Percentiles rank a stretch among this genome's conserved stretches.
Evolutionary conservation across 768 basidiomycete species (phyloP).

Genomic region (Hericium erinaceus): DNA sequence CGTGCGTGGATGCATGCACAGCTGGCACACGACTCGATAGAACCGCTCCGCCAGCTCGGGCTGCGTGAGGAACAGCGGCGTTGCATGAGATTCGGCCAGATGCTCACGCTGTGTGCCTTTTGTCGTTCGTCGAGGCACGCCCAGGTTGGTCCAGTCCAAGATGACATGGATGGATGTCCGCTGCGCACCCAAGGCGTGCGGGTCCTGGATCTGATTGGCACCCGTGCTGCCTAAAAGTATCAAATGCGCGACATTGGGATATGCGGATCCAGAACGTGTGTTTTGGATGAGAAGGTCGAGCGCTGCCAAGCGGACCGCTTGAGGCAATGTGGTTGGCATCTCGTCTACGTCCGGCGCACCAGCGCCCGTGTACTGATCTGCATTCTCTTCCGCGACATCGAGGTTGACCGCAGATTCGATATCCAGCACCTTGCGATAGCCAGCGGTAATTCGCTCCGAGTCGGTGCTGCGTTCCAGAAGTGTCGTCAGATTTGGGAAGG

Average conservation of each 20-base stretch:
- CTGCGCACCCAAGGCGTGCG: constrained; percentile 60
- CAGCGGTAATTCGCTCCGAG: constrained; percentile 76
- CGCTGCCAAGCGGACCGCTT: constrained; percentile 66
- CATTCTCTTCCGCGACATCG: constrained; percentile 45
- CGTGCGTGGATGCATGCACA: constrained; percentile 81
- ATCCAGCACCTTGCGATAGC: constrained; percentile 61
- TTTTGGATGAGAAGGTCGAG: constrained; percentile 77
- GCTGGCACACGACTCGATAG: constrained; percentile 74
- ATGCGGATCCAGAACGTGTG: constrained; percentile 49
- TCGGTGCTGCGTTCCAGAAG: constrained; percentile 75
- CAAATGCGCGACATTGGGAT: constrained; percentile 84
- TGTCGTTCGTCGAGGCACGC: constrained; percentile 50
- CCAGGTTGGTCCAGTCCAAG: constrained; percentile 64
- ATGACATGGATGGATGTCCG: constrained; percentile 74
- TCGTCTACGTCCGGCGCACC: constrained; percentile 54
- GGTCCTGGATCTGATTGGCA: constrained; percentile 67
- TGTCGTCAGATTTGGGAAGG: constrained; percentile 65
- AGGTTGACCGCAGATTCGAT: constrained; percentile 56
- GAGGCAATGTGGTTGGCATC: constrained; percentile 38
- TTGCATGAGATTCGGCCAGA: constrained; percentile 21
- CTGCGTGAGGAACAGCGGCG: constrained; percentile 52
- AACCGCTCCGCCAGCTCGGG: constrained; percentile 81
- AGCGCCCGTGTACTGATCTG: constrained; percentile 61
- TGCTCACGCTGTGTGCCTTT: constrained; percentile 31
- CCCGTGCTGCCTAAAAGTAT: constrained; percentile 62